Percentiles rank a stretch among this genome's conserved stretches.
Evolutionary conservation across 257 asterid species (phyloP).

Genomic region (Rubia yunnanensis): DNA sequence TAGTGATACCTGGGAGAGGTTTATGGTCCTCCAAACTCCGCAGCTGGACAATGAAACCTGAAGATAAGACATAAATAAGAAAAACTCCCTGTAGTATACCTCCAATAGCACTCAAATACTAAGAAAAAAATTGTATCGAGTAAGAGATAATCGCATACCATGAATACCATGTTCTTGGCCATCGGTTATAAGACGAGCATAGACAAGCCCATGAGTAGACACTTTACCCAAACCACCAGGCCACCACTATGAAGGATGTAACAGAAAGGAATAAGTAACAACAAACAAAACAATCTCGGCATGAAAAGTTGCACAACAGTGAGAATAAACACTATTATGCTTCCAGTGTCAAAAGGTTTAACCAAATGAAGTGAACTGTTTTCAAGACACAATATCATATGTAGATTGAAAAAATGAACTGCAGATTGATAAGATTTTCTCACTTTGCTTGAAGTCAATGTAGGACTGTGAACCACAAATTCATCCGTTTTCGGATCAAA

Average conservation of each 20-base stretch:
- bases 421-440: slow-evolving; percentile 14
- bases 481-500: slow-evolving; percentile 90
- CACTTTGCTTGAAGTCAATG: slow-evolving; percentile 96
- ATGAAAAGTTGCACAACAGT: not conserved
- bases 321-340: not conserved
- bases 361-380: not conserved
- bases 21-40: slow-evolving; percentile 86
- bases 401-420: not conserved
- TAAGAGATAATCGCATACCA: slow-evolving; percentile 32
- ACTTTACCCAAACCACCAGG: slow-evolving; percentile 99
- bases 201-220: slow-evolving; percentile 84
- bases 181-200: slow-evolving; percentile 77
- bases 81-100: not conserved
- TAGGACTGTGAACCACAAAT: slow-evolving; percentile 90
- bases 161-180: slow-evolving; percentile 84
- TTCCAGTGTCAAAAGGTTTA: not conserved
- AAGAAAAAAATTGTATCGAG: not conserved
- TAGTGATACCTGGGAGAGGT: slow-evolving; percentile 83
- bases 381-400: not conserved
- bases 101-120: not conserved
- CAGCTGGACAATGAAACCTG: slow-evolving; percentile 86
- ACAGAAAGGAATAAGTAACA: slow-evolving; percentile 15
- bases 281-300: not conserved
- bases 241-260: slow-evolving; percentile 67
- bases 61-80: not conserved